Conservation (phyloP, 1,139 yeast species). For the Lodderomyces pseudojiufengensis region DNA sequence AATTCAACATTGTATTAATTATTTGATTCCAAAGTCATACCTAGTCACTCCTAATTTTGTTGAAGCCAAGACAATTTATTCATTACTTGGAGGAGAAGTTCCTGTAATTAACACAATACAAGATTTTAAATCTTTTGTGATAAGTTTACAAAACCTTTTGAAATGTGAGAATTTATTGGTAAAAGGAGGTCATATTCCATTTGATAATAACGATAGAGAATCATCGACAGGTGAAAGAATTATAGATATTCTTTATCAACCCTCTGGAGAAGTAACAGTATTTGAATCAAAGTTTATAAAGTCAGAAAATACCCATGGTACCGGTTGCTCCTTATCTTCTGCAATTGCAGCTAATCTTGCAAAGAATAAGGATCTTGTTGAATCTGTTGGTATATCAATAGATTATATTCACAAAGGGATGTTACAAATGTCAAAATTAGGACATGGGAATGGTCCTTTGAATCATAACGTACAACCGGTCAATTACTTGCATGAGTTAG, state of each 20-base stretch:
- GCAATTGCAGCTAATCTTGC: slow-evolving; percentile 78
- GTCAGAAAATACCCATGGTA: slow-evolving; percentile 73
- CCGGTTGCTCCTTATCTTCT: slow-evolving; percentile 87
- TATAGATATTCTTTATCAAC: slow-evolving; percentile 60
- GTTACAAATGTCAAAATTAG: slow-evolving; percentile 37
- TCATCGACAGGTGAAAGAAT: slow-evolving; percentile 25
- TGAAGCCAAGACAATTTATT: slow-evolving; percentile 53
- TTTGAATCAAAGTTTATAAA: slow-evolving; percentile 49
- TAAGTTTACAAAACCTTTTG: slow-evolving; percentile 35
- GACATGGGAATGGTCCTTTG: slow-evolving; percentile 70
- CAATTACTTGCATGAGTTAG: slow-evolving; percentile 7
- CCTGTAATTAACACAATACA: slow-evolving; percentile 12
- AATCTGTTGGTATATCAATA: slow-evolving; percentile 55
- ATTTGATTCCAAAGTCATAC: slow-evolving; percentile 53
- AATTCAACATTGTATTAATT: slow-evolving; percentile 39
- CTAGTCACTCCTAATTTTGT: slow-evolving; percentile 72
- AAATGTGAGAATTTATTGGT: slow-evolving; percentile 57
- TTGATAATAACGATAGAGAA: slow-evolving; percentile 26
- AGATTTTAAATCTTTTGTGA: slow-evolving; percentile 32
- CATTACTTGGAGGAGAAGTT: slow-evolving; percentile 14
- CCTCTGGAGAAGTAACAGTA: slow-evolving; percentile 34
- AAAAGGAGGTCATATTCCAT: slow-evolving; percentile 81
- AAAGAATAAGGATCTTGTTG: slow-evolving; percentile 38
- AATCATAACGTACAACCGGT: slow-evolving; percentile 46
- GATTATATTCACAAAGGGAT: slow-evolving; percentile 69